These are phyloP conservation scores for Eucommia ulmoides DNA, from an alignment of 257 asterid species.

Conservation along the genomic window DNA sequence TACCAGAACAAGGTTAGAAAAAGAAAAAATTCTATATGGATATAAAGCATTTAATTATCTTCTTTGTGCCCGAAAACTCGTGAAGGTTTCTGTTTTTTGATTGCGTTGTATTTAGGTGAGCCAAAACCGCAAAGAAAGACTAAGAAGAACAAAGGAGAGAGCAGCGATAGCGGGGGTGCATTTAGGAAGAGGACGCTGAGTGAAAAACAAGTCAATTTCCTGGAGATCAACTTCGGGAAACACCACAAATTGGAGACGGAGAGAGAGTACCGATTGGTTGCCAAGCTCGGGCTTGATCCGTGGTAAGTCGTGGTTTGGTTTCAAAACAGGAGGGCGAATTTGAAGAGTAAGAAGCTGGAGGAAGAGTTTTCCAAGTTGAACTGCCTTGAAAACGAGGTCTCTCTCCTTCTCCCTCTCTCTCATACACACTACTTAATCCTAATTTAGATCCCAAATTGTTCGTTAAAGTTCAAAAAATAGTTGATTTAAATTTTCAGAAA, in stretches of 20 bases:
- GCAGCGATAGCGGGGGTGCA: slow-evolving; percentile 17
- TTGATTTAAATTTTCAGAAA: no score
- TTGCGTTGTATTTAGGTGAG: background rate
- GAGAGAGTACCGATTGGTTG: slow-evolving; percentile 71
- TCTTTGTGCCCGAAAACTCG: no score
- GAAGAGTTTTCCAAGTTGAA: slow-evolving; percentile 58
- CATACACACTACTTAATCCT: background rate
- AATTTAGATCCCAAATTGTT: background rate
- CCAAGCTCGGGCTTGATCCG: slow-evolving; percentile 73
- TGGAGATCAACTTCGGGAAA: slow-evolving; percentile 50
- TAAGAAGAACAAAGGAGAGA: slow-evolving; percentile 9
- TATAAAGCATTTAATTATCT: no score
- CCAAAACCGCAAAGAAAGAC: background rate
- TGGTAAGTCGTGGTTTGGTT: slow-evolving; percentile 98
- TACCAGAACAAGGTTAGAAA: background rate
- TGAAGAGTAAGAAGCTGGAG: slow-evolving; percentile 82
- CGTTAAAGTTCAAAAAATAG: background rate
- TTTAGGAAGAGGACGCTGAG: slow-evolving; percentile 82
- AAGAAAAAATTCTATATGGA: background rate
- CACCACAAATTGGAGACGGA: slow-evolving; percentile 81
- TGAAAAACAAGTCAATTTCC: slow-evolving; percentile 42
- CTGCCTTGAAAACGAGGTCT: slow-evolving; percentile 71
- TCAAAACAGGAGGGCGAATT: slow-evolving; percentile 77
- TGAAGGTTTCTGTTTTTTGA: background rate
- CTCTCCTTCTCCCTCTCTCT: background rate